Evolutionary conservation across 345 rosid species (phyloP).

Genomic region (Pistacia integerrima): DNA sequence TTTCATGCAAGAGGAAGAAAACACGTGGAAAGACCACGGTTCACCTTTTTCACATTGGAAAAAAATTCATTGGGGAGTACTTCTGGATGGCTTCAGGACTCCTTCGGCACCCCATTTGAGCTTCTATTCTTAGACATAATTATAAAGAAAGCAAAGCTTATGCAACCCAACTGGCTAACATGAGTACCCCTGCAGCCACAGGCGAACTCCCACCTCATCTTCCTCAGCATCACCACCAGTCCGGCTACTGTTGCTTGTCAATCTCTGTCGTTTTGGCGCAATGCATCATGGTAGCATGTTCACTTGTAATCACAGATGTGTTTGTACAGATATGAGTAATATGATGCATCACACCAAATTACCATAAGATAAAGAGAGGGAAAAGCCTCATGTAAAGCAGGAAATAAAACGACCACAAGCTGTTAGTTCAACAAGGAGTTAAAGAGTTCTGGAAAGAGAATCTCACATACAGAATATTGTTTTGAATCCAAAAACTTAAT

Average conservation of each 20-base stretch:
- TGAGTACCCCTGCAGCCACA: neutral
- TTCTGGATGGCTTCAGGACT: neutral
- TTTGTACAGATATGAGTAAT: neutral
- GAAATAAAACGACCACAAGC: too few relatives aligned
- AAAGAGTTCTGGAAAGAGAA: neutral
- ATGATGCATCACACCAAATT: neutral
- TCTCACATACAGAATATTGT: neutral
- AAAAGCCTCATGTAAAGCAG: neutral
- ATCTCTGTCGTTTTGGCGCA: neutral
- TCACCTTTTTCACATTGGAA: neutral
- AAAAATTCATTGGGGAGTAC: neutral
- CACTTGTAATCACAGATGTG: too few relatives aligned
- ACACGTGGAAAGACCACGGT: neutral
- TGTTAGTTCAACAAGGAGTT: neutral
- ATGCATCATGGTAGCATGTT: neutral
- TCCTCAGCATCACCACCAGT: neutral
- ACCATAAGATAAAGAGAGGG: neutral
- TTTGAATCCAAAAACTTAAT: neutral
- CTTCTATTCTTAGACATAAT: neutral
- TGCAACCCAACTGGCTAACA: conserved; percentile 8
- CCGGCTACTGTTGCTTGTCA: conserved; percentile 13
- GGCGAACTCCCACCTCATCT: neutral
- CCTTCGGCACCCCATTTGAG: neutral
- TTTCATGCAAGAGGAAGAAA: neutral
- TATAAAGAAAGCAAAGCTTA: neutral